Percentiles rank a stretch among this genome's conserved stretches.
Evolutionary conservation across 2,329 filamentous ascomycete species (phyloP).

Genomic region (Neofusicoccum sp.): DNA sequence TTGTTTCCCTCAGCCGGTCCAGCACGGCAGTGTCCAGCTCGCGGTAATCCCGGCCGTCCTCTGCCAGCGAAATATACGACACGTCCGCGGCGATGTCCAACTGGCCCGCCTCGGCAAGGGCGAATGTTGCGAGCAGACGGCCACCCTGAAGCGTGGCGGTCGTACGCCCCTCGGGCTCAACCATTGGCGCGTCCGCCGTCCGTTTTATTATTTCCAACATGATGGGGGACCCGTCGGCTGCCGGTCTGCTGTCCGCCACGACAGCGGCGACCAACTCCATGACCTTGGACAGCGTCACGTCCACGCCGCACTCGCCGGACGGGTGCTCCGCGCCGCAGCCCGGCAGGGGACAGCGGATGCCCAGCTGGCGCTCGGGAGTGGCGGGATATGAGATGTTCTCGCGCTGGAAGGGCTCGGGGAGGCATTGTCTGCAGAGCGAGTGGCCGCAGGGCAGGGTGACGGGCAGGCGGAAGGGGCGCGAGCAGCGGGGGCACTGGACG

Average conservation of each 20-base stretch:
- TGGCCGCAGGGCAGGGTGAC: slow-evolving; percentile 81
- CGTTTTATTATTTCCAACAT: slow-evolving; percentile 44
- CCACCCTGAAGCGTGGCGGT: slow-evolving; percentile 58
- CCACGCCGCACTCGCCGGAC: slow-evolving; percentile 72
- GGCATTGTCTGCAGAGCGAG: slow-evolving; percentile 73
- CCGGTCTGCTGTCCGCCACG: slow-evolving; percentile 47
- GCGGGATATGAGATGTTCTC: slow-evolving; percentile 78
- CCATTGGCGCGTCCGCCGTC: slow-evolving; percentile 32
- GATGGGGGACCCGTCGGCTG: slow-evolving; percentile 38
- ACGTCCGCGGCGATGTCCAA: slow-evolving; percentile 61
- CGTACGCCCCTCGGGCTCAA: slow-evolving; percentile 42
- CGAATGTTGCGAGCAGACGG: slow-evolving; percentile 67
- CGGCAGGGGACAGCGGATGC: slow-evolving; percentile 72
- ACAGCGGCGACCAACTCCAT: slow-evolving; percentile 59
- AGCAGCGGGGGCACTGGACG: slow-evolving; percentile 78
- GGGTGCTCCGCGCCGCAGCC: slow-evolving; percentile 73
- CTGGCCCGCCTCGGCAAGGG: slow-evolving; percentile 63
- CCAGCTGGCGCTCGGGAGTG: slow-evolving; percentile 65
- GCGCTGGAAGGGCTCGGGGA: slow-evolving; percentile 68
- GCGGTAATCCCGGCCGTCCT: slow-evolving; percentile 40
- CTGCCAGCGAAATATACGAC: slow-evolving; percentile 47
- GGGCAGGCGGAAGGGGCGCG: slow-evolving; percentile 66
- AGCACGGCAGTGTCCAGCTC: slow-evolving; percentile 56
- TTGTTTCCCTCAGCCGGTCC: slow-evolving; percentile 61
- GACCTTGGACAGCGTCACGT: slow-evolving; percentile 77